These are phyloP conservation scores for Mycena pura DNA, from an alignment of 768 basidiomycete genomes.

Conservation along the genomic window DNA sequence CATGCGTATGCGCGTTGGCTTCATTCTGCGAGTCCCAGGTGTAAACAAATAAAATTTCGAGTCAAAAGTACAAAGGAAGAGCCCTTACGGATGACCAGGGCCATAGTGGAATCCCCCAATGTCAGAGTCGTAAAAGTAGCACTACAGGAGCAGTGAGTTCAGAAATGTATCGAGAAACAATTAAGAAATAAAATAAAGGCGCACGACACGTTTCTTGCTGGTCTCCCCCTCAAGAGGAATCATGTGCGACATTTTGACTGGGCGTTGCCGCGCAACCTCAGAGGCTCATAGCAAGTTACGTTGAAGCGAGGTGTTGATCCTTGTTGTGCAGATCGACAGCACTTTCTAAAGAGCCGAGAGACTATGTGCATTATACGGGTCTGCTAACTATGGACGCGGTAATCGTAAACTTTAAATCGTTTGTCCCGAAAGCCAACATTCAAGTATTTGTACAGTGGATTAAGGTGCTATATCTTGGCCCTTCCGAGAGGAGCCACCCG, in stretches of 20 bases:
- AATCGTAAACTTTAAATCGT: too few species aligned
- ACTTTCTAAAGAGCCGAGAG: too few species aligned
- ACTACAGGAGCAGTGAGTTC: constrained; percentile 53
- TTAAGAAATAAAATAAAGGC: constrained; percentile 40
- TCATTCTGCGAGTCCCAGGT: constrained; percentile 69
- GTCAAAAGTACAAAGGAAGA: neutral
- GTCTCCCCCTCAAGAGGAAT: constrained; percentile 72
- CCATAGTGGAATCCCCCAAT: constrained; percentile 99
- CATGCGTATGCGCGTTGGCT: constrained; percentile 98
- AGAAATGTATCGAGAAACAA: constrained; percentile 12
- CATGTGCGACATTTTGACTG: constrained; percentile 42
- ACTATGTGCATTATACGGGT: too few species aligned
- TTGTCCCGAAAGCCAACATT: constrained; percentile 19
- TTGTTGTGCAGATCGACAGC: neutral
- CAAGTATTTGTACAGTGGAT: neutral
- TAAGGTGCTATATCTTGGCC: constrained; percentile 58
- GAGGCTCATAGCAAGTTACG: constrained; percentile 5
- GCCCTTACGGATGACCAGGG: constrained; percentile 87
- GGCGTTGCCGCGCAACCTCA: constrained; percentile 15
- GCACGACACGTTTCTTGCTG: constrained; percentile 86
- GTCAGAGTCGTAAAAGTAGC: constrained; percentile 99
- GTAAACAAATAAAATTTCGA: constrained; percentile 15
- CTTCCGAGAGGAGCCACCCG: constrained; percentile 63
- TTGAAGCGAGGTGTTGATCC: constrained; percentile 12
- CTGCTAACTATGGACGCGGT: too few species aligned